These are phyloP conservation scores for Oxytropis ochrocephala DNA, from an alignment of 306 rosid species.

Conservation along the genomic window DNA sequence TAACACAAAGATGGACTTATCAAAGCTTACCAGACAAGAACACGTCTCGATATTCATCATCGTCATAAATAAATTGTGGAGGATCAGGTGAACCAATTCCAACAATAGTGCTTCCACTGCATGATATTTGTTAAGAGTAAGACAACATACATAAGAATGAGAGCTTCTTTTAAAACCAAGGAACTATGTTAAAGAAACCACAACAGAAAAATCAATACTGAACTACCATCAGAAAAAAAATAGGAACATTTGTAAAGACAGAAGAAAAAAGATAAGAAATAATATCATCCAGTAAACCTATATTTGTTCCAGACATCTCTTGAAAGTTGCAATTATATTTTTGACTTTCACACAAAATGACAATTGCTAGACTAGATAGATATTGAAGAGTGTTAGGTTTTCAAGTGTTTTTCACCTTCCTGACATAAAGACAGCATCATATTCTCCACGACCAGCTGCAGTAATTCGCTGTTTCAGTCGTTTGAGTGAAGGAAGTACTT, in stretches of 20 bases:
- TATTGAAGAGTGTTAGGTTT: constrained; percentile 3
- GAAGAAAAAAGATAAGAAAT: no score
- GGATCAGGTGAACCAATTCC: constrained; percentile 99
- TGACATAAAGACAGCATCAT: constrained; percentile 90
- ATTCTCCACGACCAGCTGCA: constrained; percentile 82
- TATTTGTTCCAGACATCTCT: neutral
- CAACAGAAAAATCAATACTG: neutral
- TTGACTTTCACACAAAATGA: neutral
- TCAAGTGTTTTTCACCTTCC: constrained; percentile 58
- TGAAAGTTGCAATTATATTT: neutral
- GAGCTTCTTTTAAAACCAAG: neutral
- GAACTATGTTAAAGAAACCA: neutral
- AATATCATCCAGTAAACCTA: no score
- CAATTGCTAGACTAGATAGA: neutral
- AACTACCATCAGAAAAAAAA: no score
- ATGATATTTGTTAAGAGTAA: constrained; percentile 30
- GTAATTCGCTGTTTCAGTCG: constrained; percentile 73
- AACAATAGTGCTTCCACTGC: constrained; percentile 98
- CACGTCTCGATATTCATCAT: constrained; percentile 67
- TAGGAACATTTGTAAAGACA: no score
- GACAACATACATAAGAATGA: constrained; percentile 18
- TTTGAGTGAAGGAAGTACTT: constrained; percentile 92
- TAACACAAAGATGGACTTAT: neutral
- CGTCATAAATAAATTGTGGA: constrained; percentile 81
- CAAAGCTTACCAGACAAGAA: constrained; percentile 80